phyloP scores from a whole-genome alignment of 495 filamentous ascomycete genomes.

The Penicillium canescens region DNA sequence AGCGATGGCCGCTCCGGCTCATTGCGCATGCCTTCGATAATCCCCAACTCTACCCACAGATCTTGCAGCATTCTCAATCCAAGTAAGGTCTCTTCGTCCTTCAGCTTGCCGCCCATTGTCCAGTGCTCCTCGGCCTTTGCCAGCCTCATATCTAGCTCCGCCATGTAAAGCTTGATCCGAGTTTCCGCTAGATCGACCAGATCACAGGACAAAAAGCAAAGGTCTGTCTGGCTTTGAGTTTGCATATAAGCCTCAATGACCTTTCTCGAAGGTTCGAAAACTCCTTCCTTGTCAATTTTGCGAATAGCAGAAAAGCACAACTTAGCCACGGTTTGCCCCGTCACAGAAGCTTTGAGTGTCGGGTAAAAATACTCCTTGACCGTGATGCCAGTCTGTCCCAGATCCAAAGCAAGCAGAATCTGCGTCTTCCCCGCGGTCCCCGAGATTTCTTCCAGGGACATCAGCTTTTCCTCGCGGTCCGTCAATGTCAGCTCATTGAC shows the following conservation, averaged over 20 bases:
- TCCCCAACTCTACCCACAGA: constrained; percentile 6
- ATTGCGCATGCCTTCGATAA: constrained; percentile 3
- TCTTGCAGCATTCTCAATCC: constrained; percentile 1
- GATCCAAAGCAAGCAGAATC: neutral
- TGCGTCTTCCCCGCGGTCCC: neutral
- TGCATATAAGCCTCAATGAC: neutral
- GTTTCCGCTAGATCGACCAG: constrained; percentile 2
- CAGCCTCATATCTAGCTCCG: neutral
- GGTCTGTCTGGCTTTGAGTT: neutral
- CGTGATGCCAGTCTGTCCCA: neutral
- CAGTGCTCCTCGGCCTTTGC: neutral
- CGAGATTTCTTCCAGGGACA: neutral
- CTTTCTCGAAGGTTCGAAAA: neutral
- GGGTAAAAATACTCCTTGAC: constrained; percentile 5
- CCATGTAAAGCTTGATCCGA: constrained; percentile 10
- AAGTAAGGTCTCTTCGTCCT: neutral
- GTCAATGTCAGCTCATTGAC: neutral
- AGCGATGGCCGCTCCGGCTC: neutral
- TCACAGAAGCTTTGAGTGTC: neutral
- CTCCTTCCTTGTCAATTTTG: neutral
- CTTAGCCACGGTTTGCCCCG: neutral
- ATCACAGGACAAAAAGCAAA: constrained; percentile 8
- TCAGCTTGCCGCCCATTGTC: neutral
- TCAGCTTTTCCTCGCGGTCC: neutral
- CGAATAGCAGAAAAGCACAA: constrained; percentile 1